Evolutionary conservation across 768 basidiomycete genomes (phyloP).

Genomic region (Clavulina sp.): DNA sequence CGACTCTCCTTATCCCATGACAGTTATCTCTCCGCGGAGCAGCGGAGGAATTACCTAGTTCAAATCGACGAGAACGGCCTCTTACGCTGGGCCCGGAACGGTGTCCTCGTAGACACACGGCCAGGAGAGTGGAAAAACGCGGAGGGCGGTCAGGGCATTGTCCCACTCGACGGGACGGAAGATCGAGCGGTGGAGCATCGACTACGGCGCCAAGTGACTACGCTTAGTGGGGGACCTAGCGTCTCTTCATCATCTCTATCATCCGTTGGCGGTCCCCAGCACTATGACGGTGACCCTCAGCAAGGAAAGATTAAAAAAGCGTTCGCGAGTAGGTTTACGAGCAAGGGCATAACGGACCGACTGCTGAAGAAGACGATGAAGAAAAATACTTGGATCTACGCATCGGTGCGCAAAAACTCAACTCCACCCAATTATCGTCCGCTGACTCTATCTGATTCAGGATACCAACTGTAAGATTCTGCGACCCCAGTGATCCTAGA

Average conservation of each 20-base stretch:
- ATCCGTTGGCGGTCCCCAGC: slow-evolving; percentile 12
- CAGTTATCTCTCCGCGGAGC: slow-evolving; percentile 42
- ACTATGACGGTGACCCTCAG: slow-evolving; percentile 11
- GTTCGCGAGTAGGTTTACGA: slow-evolving; percentile 33
- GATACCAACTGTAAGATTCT: slow-evolving; percentile 33
- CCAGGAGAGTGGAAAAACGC: slow-evolving; percentile 46
- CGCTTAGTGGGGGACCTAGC: slow-evolving; percentile 17
- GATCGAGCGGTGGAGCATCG: slow-evolving; percentile 12
- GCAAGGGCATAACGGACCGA: slow-evolving; percentile 33
- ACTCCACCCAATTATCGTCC: not conserved
- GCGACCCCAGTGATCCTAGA: too few relatives aligned
- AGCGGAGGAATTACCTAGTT: slow-evolving; percentile 48
- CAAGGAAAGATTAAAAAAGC: slow-evolving; percentile 18
- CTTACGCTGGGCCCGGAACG: slow-evolving; percentile 40
- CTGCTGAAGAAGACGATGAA: slow-evolving; percentile 40
- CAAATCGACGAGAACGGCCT: slow-evolving; percentile 35
- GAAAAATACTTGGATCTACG: slow-evolving; percentile 54
- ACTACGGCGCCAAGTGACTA: slow-evolving; percentile 13
- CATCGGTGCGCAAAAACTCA: slow-evolving; percentile 26
- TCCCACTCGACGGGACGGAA: slow-evolving; percentile 20
- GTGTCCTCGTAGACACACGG: slow-evolving; percentile 41
- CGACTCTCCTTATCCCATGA: not conserved
- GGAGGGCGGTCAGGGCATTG: slow-evolving; percentile 36
- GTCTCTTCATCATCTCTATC: slow-evolving; percentile 12
- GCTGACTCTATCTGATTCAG: slow-evolving; percentile 17